These are phyloP conservation scores for Scolecobasidium constrictum DNA, from an alignment of 2,329 filamentous ascomycete species.

Conservation along the genomic window DNA sequence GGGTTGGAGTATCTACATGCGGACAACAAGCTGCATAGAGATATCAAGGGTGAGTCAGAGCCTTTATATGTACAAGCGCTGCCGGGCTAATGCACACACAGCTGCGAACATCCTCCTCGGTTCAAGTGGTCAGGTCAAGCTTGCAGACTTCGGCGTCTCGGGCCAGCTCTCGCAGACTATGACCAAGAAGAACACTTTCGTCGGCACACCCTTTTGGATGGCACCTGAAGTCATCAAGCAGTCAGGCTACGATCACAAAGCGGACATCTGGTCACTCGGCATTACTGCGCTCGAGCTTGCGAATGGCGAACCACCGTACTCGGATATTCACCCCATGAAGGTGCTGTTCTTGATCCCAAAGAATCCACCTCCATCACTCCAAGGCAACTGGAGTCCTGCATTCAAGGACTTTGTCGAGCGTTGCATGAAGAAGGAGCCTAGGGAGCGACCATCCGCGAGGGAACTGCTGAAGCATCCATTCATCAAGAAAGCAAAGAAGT, in stretches of 20 bases:
- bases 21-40: constrained; percentile 91
- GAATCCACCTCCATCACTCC: constrained; percentile 70
- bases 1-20: constrained; percentile 87
- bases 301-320: constrained; percentile 85
- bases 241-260: constrained; percentile 94
- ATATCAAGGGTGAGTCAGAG: constrained; percentile 70
- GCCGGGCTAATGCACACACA: constrained; percentile 24
- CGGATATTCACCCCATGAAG: constrained; percentile 97
- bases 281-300: constrained; percentile 90
- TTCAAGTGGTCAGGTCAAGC: constrained; percentile 87
- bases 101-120: constrained; percentile 88
- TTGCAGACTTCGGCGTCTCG: constrained; percentile 94
- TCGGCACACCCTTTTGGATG: constrained; percentile 99
- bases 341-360: constrained; percentile 94
- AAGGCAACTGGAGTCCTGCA: constrained; percentile 35
- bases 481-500: constrained; percentile 84
- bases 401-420: constrained; percentile 44
- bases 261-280: constrained; percentile 93
- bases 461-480: constrained; percentile 86
- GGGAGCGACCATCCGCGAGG: constrained; percentile 74
- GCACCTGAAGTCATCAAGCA: constrained; percentile 98
- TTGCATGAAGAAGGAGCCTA: constrained; percentile 80
- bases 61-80: neutral
- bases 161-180: constrained; percentile 94
- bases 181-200: constrained; percentile 99